phyloP scores from a whole-genome alignment of 2,329 filamentous ascomycete genomes.

The Basipetospora sp. region DNA sequence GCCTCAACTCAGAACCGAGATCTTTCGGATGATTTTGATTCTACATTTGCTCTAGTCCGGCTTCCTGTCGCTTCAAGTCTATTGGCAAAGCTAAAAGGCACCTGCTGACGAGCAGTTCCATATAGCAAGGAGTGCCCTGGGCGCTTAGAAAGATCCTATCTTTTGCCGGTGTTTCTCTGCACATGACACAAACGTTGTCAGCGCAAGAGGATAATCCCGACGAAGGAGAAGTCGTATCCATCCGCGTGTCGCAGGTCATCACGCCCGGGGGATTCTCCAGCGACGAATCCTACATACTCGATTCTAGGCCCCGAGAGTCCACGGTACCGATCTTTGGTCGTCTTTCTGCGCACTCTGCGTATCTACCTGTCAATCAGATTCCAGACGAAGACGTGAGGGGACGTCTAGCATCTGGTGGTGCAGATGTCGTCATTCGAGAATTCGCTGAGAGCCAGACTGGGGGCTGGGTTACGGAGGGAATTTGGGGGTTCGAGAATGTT shows the following conservation, averaged over 20 bases:
- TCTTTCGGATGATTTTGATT: slow-evolving; percentile 2
- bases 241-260: neutral
- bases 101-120: too few relatives aligned
- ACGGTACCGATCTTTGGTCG: neutral
- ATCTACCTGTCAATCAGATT: neutral
- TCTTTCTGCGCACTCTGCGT: neutral
- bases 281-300: neutral
- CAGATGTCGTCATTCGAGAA: slow-evolving; percentile 1
- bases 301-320: neutral
- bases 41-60: neutral
- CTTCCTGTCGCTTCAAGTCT: too few relatives aligned
- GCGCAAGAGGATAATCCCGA: neutral
- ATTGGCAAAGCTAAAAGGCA: too few relatives aligned
- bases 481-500: neutral
- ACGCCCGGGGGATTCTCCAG: slow-evolving; percentile 1
- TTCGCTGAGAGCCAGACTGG: neutral
- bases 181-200: neutral
- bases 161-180: neutral
- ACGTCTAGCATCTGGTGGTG: slow-evolving; percentile 2
- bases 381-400: neutral
- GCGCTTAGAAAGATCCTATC: neutral
- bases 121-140: slow-evolving; percentile 1
- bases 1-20: slow-evolving; percentile 1
- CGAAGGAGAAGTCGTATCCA: neutral
- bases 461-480: neutral